phyloP scores from a whole-genome alignment of 2,329 filamentous ascomycete genomes.

The Neobulgaria alba region DNA sequence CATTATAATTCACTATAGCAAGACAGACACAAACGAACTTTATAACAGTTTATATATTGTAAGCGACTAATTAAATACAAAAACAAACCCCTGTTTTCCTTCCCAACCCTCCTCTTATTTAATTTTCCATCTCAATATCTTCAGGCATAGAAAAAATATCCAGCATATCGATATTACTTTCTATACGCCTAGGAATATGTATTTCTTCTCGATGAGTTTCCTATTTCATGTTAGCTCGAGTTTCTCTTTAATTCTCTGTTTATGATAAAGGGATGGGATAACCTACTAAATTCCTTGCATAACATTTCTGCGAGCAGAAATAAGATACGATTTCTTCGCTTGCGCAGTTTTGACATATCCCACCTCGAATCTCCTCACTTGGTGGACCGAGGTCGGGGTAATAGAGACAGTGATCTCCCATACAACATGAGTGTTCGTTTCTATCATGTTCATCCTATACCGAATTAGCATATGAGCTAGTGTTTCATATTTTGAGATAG shows the following conservation, averaged over 20 bases:
- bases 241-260: no score
- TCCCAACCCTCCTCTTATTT: no score
- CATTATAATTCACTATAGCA: no score
- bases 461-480: no score
- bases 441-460: slow-evolving; percentile 18
- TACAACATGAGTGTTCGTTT: slow-evolving; percentile 18
- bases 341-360: slow-evolving; percentile 18
- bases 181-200: neutral
- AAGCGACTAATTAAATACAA: no score
- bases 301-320: slow-evolving; percentile 22
- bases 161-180: neutral
- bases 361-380: slow-evolving; percentile 9
- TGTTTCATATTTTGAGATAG: no score
- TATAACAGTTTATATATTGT: no score
- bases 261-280: no score
- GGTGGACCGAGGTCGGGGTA: slow-evolving; percentile 13
- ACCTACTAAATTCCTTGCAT: slow-evolving; percentile 19
- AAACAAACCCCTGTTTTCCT: no score
- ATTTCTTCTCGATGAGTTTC: neutral
- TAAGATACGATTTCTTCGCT: slow-evolving; percentile 16
- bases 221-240: neutral
- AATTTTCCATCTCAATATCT: no score
- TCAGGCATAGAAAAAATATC: no score
- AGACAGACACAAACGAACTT: no score
- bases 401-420: slow-evolving; percentile 16